Percentiles rank a stretch among this genome's conserved stretches.
These are phyloP conservation scores for Cyberlindnera nakhonratchasimensis DNA, from an alignment of 805 yeast genomes.

Conservation along the genomic window DNA sequence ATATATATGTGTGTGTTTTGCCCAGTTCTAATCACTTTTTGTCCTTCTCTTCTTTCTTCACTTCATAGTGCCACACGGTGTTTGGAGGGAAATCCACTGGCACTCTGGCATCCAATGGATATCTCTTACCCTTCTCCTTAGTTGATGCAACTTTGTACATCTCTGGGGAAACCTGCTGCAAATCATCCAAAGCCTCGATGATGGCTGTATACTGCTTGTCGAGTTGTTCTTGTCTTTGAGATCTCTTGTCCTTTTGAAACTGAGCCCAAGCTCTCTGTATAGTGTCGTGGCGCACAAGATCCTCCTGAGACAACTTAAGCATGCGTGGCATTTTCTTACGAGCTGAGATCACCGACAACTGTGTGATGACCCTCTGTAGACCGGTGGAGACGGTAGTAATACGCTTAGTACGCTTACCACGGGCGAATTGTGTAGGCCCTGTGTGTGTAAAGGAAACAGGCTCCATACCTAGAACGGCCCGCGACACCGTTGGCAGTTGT, in stretches of 20 bases:
- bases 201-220: conserved; percentile 63
- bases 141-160: conserved; percentile 62
- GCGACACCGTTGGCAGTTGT: conserved; percentile 8
- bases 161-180: conserved; percentile 47
- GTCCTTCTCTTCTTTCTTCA: conserved; percentile 24
- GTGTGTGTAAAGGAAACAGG: background rate
- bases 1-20: background rate
- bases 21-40: background rate
- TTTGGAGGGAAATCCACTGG: conserved; percentile 91
- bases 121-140: conserved; percentile 52
- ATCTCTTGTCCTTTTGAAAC: conserved; percentile 50
- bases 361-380: conserved; percentile 45
- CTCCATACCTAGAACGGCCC: conserved; percentile 9
- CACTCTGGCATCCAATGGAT: conserved; percentile 78
- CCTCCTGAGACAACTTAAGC: conserved; percentile 73
- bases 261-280: conserved; percentile 81
- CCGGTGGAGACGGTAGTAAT: conserved; percentile 39
- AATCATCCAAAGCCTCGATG: conserved; percentile 66
- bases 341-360: conserved; percentile 79
- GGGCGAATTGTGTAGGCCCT: conserved; percentile 29
- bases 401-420: conserved; percentile 50
- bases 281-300: conserved; percentile 77
- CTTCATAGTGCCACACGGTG: conserved; percentile 71
- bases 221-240: conserved; percentile 40
- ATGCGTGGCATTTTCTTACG: conserved; percentile 84